These are phyloP conservation scores for Phytopythium delawarense DNA, from an alignment of 352 stramenopile genomes.

Conservation along the genomic window DNA sequence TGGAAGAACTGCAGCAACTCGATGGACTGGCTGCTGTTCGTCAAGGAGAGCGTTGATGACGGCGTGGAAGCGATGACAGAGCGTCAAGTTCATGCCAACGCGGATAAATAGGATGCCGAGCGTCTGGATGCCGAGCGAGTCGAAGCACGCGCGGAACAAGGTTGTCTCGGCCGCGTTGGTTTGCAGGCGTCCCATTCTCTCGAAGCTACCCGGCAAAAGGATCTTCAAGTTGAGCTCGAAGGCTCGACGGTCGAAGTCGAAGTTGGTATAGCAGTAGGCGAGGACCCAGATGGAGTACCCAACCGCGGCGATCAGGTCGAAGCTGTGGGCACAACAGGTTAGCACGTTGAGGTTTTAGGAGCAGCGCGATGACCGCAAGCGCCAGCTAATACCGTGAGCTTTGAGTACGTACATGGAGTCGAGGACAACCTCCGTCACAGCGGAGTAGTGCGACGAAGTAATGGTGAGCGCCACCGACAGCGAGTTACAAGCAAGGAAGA, in stretches of 20 bases:
- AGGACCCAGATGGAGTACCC: conserved; percentile 15
- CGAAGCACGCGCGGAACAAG: conserved; percentile 26
- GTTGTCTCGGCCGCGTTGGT: conserved; percentile 22
- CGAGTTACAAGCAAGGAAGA: conserved; percentile 8
- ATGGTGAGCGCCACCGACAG: conserved; percentile 12
- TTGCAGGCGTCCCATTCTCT: conserved; percentile 21
- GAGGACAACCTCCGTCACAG: conserved; percentile 17
- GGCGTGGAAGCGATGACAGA: conserved; percentile 26
- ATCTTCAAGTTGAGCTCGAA: conserved; percentile 23
- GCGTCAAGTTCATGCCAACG: conserved; percentile 21
- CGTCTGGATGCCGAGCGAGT: conserved; percentile 26
- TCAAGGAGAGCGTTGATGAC: conserved; percentile 16
- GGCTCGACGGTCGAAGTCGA: conserved; percentile 14
- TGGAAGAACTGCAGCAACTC: neutral
- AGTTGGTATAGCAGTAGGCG: conserved; percentile 8
- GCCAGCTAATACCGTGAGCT: too few relatives aligned
- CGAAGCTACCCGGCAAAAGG: conserved; percentile 19
- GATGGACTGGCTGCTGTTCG: neutral
- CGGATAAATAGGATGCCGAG: conserved; percentile 19
- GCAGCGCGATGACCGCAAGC: too few relatives aligned
- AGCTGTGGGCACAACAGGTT: conserved; percentile 3
- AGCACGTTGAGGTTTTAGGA: too few relatives aligned
- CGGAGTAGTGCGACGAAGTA: conserved; percentile 7
- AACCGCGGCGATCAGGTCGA: conserved; percentile 20
- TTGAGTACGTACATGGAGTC: conserved; percentile 11